Conservation (phyloP, 768 basidiomycete species). For the Tylopilus felleus region DNA sequence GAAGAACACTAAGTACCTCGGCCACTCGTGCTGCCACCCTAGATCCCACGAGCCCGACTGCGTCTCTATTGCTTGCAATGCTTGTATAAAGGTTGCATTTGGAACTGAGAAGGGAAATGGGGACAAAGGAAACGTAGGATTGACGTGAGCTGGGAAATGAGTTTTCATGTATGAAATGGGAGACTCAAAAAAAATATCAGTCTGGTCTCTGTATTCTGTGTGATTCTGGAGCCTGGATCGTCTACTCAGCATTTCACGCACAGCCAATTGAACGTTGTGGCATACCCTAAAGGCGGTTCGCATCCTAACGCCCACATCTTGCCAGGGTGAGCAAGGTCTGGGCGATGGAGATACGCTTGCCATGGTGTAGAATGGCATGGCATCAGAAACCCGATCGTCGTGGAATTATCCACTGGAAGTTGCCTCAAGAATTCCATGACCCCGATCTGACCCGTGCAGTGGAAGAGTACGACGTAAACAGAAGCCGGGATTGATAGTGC, state of each 20-base stretch:
- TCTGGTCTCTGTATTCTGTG: conserved; percentile 70
- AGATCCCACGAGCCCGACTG: conserved; percentile 22
- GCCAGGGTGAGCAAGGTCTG: conserved; percentile 51
- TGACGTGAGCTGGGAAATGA: conserved; percentile 64
- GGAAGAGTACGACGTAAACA: conserved; percentile 70
- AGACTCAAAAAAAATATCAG: conserved; percentile 72
- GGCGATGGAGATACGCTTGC: conserved; percentile 80
- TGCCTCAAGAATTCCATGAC: conserved; percentile 67
- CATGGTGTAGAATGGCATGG: conserved; percentile 97
- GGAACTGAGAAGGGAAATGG: conserved; percentile 51
- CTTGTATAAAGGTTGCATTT: conserved; percentile 33
- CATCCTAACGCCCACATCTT: conserved; percentile 85
- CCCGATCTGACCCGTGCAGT: conserved; percentile 74
- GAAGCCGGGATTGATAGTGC: conserved; percentile 57
- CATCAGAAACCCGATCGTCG: conserved; percentile 78
- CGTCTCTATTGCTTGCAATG: conserved; percentile 29
- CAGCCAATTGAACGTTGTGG: conserved; percentile 6
- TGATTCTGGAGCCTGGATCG: conserved; percentile 42
- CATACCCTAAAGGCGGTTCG: conserved; percentile 87
- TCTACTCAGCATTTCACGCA: conserved; percentile 7
- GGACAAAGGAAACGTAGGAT: conserved; percentile 64
- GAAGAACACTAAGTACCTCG: conserved; percentile 79
- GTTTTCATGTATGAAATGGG: conserved; percentile 62
- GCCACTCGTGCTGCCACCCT: conserved; percentile 73
- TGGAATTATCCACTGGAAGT: conserved; percentile 49